Evolutionary conservation across 1,139 yeast species (phyloP), one percentile per base, ranked within the genome.

Genomic region (Zygoascus hellenicus): DNA sequence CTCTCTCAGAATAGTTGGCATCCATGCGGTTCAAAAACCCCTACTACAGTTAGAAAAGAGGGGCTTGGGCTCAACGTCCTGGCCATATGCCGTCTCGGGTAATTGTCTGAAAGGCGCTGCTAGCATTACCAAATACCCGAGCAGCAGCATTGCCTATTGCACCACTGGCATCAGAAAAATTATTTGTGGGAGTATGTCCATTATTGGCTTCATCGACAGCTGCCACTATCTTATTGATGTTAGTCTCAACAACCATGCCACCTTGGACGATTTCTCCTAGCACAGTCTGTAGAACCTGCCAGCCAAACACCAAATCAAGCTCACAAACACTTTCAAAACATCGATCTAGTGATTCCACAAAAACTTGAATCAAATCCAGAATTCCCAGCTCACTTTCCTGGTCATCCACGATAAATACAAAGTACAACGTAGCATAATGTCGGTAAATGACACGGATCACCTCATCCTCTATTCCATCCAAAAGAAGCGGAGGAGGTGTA

Each of bases 191-290:
- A 11, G 42, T 45, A 15, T 47, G 34, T n/a, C 66, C 68, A 11
- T 57, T 54, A 48, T 69, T 68, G 22, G 70, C 70, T 37, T 68
- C 69, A 47, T 70, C 72, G 2, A 70, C 72, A 0, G 75, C 70
- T 0, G 94, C 89, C n/a, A 90, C 96, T 35, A 92, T 89, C 53
- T 86, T 78, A 36, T 71, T 65, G 26, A 89, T 87, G 58, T 83
- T 88, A 1, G 98, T 90, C 63, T 92, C 98, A 35, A 94, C 87
- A n/a, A 92, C 98, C 95, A 94, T 83, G 0, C 99, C 99, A 28
- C 97, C 98, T 63, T 92, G 98, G 1, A 92, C 84, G 37, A 92
- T 85, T 59, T 94, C 97, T 32, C 65, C 67, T 48, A 92, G 68
- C 3, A 92, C 97, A 1, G 96, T 84, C 61, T 92, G 95, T 38